phyloP scores from a whole-genome alignment of 352 stramenopile genomes.

The Phytophthora megakarya region DNA sequence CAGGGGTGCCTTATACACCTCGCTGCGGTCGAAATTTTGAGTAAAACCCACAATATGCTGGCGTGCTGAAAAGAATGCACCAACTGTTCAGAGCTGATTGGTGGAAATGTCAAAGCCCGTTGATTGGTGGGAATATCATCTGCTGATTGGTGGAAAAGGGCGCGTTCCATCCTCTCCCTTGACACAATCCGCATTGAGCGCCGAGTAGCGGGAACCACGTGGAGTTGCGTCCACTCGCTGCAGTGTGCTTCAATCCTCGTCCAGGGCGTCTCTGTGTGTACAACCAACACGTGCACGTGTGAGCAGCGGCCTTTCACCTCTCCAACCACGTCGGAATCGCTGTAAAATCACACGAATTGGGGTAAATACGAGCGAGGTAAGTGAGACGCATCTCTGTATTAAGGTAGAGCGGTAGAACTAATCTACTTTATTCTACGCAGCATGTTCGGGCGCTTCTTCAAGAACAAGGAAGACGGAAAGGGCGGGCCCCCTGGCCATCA shows the following conservation, averaged over 20 bases:
- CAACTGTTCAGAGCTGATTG: too few species aligned
- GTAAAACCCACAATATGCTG: too few species aligned
- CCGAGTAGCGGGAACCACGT: constrained; percentile 14
- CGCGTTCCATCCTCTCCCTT: constrained; percentile 8
- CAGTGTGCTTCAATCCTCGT: not conserved
- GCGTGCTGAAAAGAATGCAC: too few species aligned
- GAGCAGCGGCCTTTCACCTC: not conserved
- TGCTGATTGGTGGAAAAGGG: too few species aligned
- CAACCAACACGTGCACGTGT: not conserved
- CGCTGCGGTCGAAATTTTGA: too few species aligned
- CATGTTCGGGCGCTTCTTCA: constrained; percentile 86
- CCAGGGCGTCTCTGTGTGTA: not conserved
- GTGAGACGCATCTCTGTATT: constrained; percentile 2
- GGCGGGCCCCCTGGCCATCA: constrained; percentile 60
- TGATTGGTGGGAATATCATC: too few species aligned
- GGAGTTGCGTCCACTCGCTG: constrained; percentile 1
- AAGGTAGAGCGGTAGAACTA: not conserved
- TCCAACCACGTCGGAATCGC: not conserved
- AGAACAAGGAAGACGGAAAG: constrained; percentile 84
- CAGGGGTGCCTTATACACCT: too few species aligned
- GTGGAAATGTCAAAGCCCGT: not conserved
- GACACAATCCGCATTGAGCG: constrained; percentile 13
- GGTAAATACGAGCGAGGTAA: constrained; percentile 2
- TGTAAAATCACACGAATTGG: constrained; percentile 7
- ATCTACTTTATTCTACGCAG: constrained; percentile 5